A percentile compares a stretch with the other conserved stretches of the same genome.
Conservation (phyloP, 2,329 filamentous ascomycete species). For the Pseudocercospora cruenta region DNA sequence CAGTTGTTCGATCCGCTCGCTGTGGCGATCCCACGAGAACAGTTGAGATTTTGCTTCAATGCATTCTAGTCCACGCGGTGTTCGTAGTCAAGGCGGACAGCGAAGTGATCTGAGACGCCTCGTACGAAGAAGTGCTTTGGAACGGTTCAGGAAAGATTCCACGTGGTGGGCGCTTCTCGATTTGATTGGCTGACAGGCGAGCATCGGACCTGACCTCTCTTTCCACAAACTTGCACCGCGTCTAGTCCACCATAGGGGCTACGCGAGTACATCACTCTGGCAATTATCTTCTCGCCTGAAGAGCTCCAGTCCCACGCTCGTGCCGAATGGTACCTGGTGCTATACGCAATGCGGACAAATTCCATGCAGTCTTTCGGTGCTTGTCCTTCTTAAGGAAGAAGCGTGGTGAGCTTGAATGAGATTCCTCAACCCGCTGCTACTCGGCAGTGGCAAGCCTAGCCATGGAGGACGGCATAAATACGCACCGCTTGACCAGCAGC, state of each 20-base stretch:
- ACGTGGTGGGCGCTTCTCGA: neutral
- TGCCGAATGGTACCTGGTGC: neutral
- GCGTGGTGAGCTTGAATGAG: conserved; percentile 4
- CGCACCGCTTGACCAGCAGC: neutral
- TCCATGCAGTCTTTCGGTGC: neutral
- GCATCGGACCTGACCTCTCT: neutral
- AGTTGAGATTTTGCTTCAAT: neutral
- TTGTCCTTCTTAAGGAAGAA: neutral
- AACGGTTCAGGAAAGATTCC: neutral
- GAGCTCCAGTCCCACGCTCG: neutral
- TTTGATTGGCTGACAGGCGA: neutral
- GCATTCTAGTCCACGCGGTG: neutral
- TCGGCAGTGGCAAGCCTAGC: conserved; percentile 4
- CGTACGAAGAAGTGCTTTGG: neutral
- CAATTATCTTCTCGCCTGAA: neutral
- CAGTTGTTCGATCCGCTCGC: neutral
- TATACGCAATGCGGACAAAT: conserved; percentile 1
- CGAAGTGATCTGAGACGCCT: neutral
- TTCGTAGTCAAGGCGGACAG: too few species aligned
- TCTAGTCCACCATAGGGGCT: neutral
- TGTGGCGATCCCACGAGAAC: neutral
- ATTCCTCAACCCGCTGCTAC: conserved; percentile 3
- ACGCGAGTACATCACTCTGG: neutral
- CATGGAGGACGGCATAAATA: conserved; percentile 14
- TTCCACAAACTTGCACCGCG: neutral